phyloP scores from a whole-genome alignment of 2,329 filamentous ascomycete species.

The Leptosphaerulina australis region DNA sequence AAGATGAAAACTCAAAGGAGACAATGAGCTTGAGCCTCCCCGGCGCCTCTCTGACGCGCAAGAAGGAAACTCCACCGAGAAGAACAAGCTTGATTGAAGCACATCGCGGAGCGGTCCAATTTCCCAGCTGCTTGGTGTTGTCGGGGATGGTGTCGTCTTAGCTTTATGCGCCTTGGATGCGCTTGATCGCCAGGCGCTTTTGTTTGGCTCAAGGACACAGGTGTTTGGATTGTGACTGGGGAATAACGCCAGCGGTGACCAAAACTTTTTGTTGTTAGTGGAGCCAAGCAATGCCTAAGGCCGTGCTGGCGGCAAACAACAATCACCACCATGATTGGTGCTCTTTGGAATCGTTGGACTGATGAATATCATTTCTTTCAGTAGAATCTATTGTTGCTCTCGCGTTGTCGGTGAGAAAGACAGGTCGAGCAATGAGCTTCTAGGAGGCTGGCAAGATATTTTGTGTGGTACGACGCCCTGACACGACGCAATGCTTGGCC shows the following conservation, averaged over 20 bases:
- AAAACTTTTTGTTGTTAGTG: neutral
- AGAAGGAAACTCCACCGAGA: constrained; percentile 7
- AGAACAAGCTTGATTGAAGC: constrained; percentile 6
- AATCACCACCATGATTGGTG: neutral
- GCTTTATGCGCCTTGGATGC: constrained; percentile 2
- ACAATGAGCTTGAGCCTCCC: constrained; percentile 3
- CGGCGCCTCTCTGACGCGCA: constrained; percentile 5
- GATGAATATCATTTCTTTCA: constrained; percentile 7
- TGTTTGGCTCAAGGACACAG: constrained; percentile 5
- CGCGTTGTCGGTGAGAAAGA: constrained; percentile 4
- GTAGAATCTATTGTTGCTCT: constrained; percentile 13
- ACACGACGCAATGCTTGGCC: constrained; percentile 25
- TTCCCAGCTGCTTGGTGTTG: constrained; percentile 10
- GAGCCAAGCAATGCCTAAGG: constrained; percentile 12
- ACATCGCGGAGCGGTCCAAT: constrained; percentile 11
- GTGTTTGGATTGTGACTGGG: neutral
- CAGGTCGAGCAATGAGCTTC: constrained; percentile 9
- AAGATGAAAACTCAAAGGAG: neutral
- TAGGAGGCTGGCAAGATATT: constrained; percentile 10
- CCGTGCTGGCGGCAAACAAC: constrained; percentile 19
- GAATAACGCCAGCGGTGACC: constrained; percentile 7
- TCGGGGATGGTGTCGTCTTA: constrained; percentile 7
- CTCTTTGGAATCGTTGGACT: neutral
- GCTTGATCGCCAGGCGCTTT: constrained; percentile 13
- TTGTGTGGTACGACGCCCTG: constrained; percentile 25